Conservation (phyloP, 2,329 filamentous ascomycete species). For the Cladophialophora carrionii region DNA sequence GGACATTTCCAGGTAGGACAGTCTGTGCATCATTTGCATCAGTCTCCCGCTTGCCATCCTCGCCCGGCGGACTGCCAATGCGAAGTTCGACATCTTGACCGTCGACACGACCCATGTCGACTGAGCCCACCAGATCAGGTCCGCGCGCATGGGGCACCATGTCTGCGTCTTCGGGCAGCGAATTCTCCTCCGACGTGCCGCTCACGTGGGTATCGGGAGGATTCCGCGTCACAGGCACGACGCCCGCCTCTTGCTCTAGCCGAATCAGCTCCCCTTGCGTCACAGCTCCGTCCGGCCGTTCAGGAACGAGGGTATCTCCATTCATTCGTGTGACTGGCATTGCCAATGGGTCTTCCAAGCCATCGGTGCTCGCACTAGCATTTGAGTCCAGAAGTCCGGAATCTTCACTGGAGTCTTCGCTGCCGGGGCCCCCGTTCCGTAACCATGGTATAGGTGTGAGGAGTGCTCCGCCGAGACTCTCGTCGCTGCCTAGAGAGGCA, state of each 20-base stretch:
- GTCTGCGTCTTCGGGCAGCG: slow-evolving; percentile 54
- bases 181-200: slow-evolving; percentile 44
- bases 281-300: slow-evolving; percentile 58
- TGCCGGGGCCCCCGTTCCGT: slow-evolving; percentile 44
- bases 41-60: slow-evolving; percentile 20
- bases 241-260: slow-evolving; percentile 82
- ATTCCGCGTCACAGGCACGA: slow-evolving; percentile 67
- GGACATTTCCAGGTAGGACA: slow-evolving; percentile 24
- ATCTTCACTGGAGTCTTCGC: slow-evolving; percentile 36
- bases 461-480: slow-evolving; percentile 84
- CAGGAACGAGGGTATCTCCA: slow-evolving; percentile 38
- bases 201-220: slow-evolving; percentile 42
- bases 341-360: slow-evolving; percentile 30
- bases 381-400: slow-evolving; percentile 23
- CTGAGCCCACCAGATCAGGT: slow-evolving; percentile 79
- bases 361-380: slow-evolving; percentile 24
- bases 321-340: slow-evolving; percentile 8
- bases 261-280: slow-evolving; percentile 82
- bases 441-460: slow-evolving; percentile 96
- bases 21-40: slow-evolving; percentile 34
- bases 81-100: slow-evolving; percentile 52
- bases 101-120: slow-evolving; percentile 79
- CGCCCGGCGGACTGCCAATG: slow-evolving; percentile 38
- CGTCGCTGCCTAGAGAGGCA: slow-evolving; percentile 72
- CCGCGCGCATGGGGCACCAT: slow-evolving; percentile 74